A percentile compares a stretch with the other conserved stretches of the same genome.
Conservation (phyloP, 23 red algal genomes). For the Gracilaria caudata region DNA sequence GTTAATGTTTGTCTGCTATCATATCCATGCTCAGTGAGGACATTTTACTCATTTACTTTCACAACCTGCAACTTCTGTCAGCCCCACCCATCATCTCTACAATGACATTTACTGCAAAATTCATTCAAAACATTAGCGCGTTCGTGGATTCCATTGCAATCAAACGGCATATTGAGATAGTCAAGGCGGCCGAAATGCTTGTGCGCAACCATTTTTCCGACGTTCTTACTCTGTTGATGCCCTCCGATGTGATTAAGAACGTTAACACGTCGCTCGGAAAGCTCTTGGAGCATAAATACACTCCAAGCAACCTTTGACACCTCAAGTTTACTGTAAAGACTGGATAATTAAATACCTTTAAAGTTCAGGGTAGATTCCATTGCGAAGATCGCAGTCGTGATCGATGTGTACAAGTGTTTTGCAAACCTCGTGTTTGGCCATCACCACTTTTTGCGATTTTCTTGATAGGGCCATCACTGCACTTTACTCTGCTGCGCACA, state of each 20-base stretch:
- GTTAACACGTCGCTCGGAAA: not conserved
- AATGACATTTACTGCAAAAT: constrained; percentile 53
- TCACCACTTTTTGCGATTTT: constrained; percentile 30
- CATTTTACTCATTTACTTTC: not conserved
- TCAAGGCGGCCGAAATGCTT: constrained; percentile 35
- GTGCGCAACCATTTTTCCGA: not conserved
- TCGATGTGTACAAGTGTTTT: constrained; percentile 34
- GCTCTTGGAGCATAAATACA: not conserved
- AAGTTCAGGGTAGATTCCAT: not conserved
- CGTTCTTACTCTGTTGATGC: constrained; percentile 5
- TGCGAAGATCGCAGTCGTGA: constrained; percentile 18
- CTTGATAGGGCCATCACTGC: constrained; percentile 22
- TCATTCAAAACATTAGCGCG: constrained; percentile 15
- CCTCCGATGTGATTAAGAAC: not conserved
- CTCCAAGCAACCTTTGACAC: not conserved
- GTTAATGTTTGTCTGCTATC: constrained; percentile 10
- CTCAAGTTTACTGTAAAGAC: not conserved
- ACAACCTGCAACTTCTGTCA: not conserved
- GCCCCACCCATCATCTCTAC: constrained; percentile 28
- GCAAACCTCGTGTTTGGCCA: constrained; percentile 10
- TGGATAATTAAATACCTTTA: not conserved
- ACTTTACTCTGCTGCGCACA: constrained; percentile 9
- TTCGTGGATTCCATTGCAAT: constrained; percentile 31
- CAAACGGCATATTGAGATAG: constrained; percentile 32
- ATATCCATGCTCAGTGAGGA: not conserved